phyloP scores from a whole-genome alignment of 805 yeast species.

The Yarrowia divulgata region DNA sequence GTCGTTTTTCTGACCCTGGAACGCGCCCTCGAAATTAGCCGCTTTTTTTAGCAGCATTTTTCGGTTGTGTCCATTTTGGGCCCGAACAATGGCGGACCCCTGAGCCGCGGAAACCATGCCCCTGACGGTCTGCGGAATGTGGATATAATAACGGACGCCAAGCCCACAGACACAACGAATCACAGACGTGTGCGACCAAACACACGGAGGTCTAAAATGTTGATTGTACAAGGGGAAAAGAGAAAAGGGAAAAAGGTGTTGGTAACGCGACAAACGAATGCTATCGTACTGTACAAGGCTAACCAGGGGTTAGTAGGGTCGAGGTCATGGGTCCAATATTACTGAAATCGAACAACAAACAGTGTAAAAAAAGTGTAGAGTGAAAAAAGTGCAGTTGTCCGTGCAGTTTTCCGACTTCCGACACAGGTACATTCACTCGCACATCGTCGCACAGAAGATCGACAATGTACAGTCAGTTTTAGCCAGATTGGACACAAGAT shows the following conservation, averaged over 20 bases:
- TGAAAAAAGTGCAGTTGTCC: too few species aligned
- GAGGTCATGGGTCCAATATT: too few species aligned
- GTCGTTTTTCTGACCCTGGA: neutral
- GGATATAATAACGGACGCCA: neutral
- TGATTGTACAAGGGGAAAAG: too few species aligned
- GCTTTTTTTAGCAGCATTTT: neutral
- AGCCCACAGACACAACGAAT: neutral
- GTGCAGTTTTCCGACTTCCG: neutral
- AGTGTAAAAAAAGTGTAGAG: too few species aligned
- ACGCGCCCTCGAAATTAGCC: too few species aligned
- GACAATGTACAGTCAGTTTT: neutral
- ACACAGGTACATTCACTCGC: too few species aligned
- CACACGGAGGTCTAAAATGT: too few species aligned
- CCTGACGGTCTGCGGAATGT: constrained; percentile 15
- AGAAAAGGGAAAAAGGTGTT: too few species aligned
- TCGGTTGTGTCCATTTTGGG: neutral
- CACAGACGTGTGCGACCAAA: neutral
- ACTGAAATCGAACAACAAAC: too few species aligned
- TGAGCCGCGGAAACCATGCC: neutral
- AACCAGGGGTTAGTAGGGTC: too few species aligned
- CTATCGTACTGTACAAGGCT: too few species aligned
- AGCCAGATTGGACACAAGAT: neutral
- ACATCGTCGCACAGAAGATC: neutral
- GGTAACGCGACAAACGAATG: neutral
- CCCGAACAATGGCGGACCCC: constrained; percentile 3